A percentile compares a stretch with the other conserved stretches of the same genome.
Evolutionary conservation across 257 asterid genomes (phyloP).

Genomic region (Przewalskia tangutica): DNA sequence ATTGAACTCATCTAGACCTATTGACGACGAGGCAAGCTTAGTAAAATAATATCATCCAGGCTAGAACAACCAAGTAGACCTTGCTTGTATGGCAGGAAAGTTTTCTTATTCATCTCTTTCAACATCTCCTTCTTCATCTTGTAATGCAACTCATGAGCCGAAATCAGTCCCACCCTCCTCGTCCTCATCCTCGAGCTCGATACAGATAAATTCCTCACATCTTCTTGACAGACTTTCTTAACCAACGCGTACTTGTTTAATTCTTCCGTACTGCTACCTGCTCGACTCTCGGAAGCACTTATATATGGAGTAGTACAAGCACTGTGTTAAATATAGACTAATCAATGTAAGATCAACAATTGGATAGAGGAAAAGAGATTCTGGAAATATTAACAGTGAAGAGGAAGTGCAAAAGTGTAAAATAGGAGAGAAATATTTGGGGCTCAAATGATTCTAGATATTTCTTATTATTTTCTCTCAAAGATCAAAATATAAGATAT

Average conservation of each 20-base stretch:
- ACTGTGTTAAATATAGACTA: too few relatives aligned
- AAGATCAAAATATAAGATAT: too few relatives aligned
- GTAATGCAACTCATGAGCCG: conserved; percentile 87
- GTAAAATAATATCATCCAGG: conserved; percentile 30
- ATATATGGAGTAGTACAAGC: too few relatives aligned
- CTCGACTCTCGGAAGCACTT: conserved; percentile 88
- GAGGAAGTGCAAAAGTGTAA: too few relatives aligned
- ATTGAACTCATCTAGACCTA: too few relatives aligned
- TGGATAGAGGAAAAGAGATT: too few relatives aligned
- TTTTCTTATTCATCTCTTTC: conserved; percentile 70
- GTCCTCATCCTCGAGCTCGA: conserved; percentile 45
- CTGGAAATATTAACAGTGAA: too few relatives aligned
- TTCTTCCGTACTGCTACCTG: conserved; percentile 25
- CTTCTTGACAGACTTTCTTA: conserved; percentile 12
- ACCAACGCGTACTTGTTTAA: conserved; percentile 23
- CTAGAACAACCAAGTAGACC: conserved; percentile 71
- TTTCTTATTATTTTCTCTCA: too few relatives aligned
- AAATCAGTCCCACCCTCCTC: conserved; percentile 14
- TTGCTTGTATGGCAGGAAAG: conserved; percentile 66
- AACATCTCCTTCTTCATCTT: conserved; percentile 51
- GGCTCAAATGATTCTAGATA: too few relatives aligned
- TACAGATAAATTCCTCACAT: conserved; percentile 34
- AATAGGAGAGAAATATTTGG: too few relatives aligned
- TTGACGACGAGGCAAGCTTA: not conserved
- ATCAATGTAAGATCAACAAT: too few relatives aligned